These are phyloP conservation scores for Tylopilus sp. DNA, from an alignment of 768 basidiomycete species.

Conservation along the genomic window DNA sequence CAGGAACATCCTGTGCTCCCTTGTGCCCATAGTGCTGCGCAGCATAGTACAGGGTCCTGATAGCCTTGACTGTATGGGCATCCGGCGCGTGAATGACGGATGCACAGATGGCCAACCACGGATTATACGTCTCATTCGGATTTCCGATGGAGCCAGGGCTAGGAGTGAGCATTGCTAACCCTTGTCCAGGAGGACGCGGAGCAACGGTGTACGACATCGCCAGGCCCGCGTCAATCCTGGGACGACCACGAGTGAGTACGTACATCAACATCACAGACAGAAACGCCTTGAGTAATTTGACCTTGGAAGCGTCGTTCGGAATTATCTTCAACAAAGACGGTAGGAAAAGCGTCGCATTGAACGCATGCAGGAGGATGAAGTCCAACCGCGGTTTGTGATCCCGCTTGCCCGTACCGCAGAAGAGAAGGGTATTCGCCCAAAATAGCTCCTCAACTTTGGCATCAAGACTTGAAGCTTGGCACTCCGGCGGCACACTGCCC, in stretches of 20 bases:
- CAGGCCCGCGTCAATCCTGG: constrained; percentile 46
- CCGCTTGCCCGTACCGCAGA: constrained; percentile 43
- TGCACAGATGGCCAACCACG: constrained; percentile 51
- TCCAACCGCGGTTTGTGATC: constrained; percentile 49
- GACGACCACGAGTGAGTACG: constrained; percentile 46
- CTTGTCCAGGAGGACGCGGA: constrained; percentile 37
- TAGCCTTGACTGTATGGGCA: constrained; percentile 47
- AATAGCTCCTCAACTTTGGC: constrained; percentile 47
- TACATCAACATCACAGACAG: constrained; percentile 37
- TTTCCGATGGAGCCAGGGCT: constrained; percentile 33
- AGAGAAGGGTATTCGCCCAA: constrained; percentile 46
- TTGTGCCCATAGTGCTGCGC: constrained; percentile 45
- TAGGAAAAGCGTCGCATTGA: constrained; percentile 51
- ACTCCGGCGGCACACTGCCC: constrained; percentile 26
- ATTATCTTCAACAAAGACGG: constrained; percentile 37
- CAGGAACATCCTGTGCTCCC: constrained; percentile 37
- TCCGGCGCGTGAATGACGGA: constrained; percentile 48
- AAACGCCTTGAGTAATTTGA: constrained; percentile 43
- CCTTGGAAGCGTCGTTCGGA: constrained; percentile 36
- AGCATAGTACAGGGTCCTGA: constrained; percentile 48
- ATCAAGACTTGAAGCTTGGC: constrained; percentile 27
- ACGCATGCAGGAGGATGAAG: constrained; percentile 58
- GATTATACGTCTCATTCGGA: constrained; percentile 40
- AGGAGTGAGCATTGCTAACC: not conserved
- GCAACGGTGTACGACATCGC: constrained; percentile 43